Base-by-base conservation (phyloP, 768 basidiomycete genomes). In the Leccinellum albellum region DNA sequence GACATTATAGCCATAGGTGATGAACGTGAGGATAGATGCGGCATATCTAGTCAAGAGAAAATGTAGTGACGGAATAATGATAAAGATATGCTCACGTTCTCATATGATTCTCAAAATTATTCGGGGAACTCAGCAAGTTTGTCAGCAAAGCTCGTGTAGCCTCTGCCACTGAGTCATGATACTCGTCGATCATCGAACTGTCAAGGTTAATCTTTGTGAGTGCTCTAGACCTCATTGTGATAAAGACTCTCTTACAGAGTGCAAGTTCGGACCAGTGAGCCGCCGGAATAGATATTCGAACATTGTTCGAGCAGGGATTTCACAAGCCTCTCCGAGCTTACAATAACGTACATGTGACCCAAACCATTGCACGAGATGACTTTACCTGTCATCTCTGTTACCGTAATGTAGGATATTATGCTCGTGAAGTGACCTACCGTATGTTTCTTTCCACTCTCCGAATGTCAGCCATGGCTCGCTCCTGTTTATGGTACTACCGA, bases 381-480 rank as follows among this genome's bases (percentile, higher is more conserved):
- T 28, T 65, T 59, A 17, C 66, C 66, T 67, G 13, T 31, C 24
- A 21, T 20, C 10, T 17, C 7, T 20, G n/a, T 42, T 42, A 42
- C 10, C 40, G 20, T 20, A 20, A 49, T 58, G 8, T 51, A n/a
- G 21, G 17, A 26, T 6, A 47, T n/a, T 9, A 9, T 32, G 14
- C 4, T 15, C 31, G 20, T n/a, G 48, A 23, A 7, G 37, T 45
- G 37, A 59, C 70, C 6, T 46, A 75, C 73, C 74, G 31, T 73
- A 72, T 23, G 37, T 20, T 48, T 63, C 58, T 33, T 63, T 64
- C 74, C 74, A 75, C 24, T 70, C 64, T 23, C 46, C 31, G 29
- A 68, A 75, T 0, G 70, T 68, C 49, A 73, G 20, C 74, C 73
- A 75, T 12, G 71, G 70, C 15, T 61, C 58, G 9, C 37, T 33